Conservation (phyloP, 2,329 filamentous ascomycete genomes). For the Trichoderma citrinoviride region DNA sequence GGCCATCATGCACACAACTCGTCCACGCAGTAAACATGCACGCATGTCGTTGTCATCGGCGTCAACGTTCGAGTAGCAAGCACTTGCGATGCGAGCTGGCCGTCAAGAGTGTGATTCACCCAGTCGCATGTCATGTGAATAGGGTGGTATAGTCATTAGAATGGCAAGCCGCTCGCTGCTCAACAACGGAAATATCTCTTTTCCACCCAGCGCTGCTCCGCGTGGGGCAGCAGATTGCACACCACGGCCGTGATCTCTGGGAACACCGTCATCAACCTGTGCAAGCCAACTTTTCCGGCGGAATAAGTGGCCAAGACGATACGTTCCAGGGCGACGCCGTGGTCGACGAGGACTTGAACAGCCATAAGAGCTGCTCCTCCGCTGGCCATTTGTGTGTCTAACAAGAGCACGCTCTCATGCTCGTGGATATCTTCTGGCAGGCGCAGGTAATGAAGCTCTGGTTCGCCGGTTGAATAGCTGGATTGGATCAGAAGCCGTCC, state of each 20-base stretch:
- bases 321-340: conserved; percentile 77
- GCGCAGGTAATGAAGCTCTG: conserved; percentile 86
- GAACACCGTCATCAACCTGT: conserved; percentile 83
- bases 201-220: conserved; percentile 87
- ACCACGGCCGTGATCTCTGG: conserved; percentile 84
- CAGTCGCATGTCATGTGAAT: neutral
- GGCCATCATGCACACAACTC: neutral
- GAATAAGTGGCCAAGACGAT: conserved; percentile 94
- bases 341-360: conserved; percentile 90
- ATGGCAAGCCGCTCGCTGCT: conserved; percentile 24
- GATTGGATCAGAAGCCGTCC: conserved; percentile 90
- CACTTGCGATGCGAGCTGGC: neutral
- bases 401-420: conserved; percentile 77
- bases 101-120: neutral
- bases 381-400: conserved; percentile 93
- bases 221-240: conserved; percentile 74
- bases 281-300: conserved; percentile 78
- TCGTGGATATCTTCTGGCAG: conserved; percentile 69
- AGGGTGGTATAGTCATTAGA: neutral
- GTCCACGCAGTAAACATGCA: neutral
- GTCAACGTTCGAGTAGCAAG: neutral
- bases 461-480: conserved; percentile 79
- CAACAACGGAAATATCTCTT: conserved; percentile 86
- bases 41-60: neutral
- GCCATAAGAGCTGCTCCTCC: conserved; percentile 88